Evolutionary conservation across 2,329 filamentous ascomycete species (phyloP).

Genomic region (Clonostachys rhizophaga): DNA sequence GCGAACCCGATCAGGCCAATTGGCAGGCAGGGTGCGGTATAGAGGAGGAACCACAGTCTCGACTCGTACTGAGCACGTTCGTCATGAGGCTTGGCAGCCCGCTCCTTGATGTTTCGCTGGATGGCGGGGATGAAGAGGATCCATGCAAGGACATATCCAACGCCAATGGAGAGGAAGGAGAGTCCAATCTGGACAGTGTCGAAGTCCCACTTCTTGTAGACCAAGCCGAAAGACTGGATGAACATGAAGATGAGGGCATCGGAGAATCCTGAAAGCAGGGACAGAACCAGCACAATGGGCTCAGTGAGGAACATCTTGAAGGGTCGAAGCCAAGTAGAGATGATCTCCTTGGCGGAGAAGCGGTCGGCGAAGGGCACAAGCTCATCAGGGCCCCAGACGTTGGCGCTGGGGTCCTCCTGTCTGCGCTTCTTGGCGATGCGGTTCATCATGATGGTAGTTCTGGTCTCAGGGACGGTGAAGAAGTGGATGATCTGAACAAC

Average conservation of each 20-base stretch:
- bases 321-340: slow-evolving; percentile 55
- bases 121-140: slow-evolving; percentile 54
- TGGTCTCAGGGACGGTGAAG: slow-evolving; percentile 71
- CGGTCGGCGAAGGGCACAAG: slow-evolving; percentile 54
- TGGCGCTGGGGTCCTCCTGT: slow-evolving; percentile 47
- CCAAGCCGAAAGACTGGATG: slow-evolving; percentile 64
- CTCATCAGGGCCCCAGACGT: slow-evolving; percentile 71
- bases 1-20: slow-evolving; percentile 69
- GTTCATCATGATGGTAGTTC: slow-evolving; percentile 74
- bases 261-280: slow-evolving; percentile 66
- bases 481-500: slow-evolving; percentile 64
- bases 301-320: slow-evolving; percentile 72
- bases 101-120: slow-evolving; percentile 44
- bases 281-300: slow-evolving; percentile 67
- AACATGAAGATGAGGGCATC: slow-evolving; percentile 77
- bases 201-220: slow-evolving; percentile 66
- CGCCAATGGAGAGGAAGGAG: slow-evolving; percentile 59
- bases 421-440: slow-evolving; percentile 68
- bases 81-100: slow-evolving; percentile 41
- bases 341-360: slow-evolving; percentile 53
- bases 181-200: slow-evolving; percentile 50
- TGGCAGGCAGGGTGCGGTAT: slow-evolving; percentile 52
- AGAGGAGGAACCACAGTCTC: slow-evolving; percentile 62
- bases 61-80: slow-evolving; percentile 65
- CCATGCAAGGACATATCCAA: slow-evolving; percentile 63